Evolutionary conservation across 2,329 filamentous ascomycete genomes (phyloP), one percentile per base, ranked within the genome.

Genomic region (Colletotrichum graminicola): DNA sequence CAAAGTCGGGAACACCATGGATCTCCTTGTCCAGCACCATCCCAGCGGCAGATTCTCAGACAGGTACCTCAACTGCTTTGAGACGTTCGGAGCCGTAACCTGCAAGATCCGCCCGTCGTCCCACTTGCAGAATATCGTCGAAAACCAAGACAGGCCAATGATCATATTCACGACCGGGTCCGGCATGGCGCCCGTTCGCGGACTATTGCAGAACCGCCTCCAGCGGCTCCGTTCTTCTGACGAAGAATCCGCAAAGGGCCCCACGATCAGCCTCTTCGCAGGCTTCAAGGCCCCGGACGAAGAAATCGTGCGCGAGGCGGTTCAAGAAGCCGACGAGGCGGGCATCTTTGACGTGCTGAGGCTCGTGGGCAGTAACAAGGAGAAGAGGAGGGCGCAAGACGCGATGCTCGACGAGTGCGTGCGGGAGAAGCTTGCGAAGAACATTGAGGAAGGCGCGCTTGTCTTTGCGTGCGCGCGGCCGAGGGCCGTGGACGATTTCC

Each of bases 391-490:
- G 23, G 70, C 62, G 8, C 70, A 73, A 6, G 70, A 73, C 45
- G 70, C 62, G 29, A 73, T 73, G 70, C 62, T 73, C 16, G 67
- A 73, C 49, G 45, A 51, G 3, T 62, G 29, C 8, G 29, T 73
- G 7, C 26, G 66, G 21, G 67, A 73, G n/a, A 34, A 52, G 26
- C 45, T 73, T 5, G 62, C 55, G 36, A 59, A 66, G n/a, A 71
- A 32, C n/a, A 41, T 73, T 14, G 62, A 62, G 29, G 26, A 57
- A 5, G 62, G 70, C n/a, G 70, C 70, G 6, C 41, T 73, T 21
- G 70, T 73, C 29, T 73, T 73, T 59, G 70, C 70, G 5, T 73
- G 70, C 41, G 70, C 70, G 43, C 43, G 70, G n/a, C 70, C 70
- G 26, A 51, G 34, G 57, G 70, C 70, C 3, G 70, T 73, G 18